Conservation (phyloP, 31 red algal species). For the Odonthalia washingtoniensis region DNA sequence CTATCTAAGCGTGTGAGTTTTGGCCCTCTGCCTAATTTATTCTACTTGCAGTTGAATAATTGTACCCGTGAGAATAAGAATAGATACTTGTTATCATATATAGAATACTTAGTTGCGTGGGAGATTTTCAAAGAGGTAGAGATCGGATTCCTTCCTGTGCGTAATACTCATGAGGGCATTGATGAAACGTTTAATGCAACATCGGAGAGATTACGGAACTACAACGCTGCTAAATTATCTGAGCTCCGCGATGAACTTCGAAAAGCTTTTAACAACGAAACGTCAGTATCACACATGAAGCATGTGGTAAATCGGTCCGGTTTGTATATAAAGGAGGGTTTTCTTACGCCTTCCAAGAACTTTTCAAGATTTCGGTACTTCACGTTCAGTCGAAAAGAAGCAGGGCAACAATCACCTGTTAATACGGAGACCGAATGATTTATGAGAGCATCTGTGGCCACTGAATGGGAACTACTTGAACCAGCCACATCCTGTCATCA, state of each 20-base stretch:
- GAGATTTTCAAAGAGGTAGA: constrained; percentile 2
- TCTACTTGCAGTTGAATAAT: constrained; percentile 31
- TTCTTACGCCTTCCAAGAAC: too few species aligned
- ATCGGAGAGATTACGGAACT: not conserved
- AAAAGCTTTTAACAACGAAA: not conserved
- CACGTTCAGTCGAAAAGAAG: too few species aligned
- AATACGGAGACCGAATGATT: too few species aligned
- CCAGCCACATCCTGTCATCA: too few species aligned
- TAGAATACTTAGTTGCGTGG: constrained; percentile 7
- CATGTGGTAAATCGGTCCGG: too few species aligned
- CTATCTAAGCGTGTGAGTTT: not conserved
- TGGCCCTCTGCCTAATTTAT: not conserved
- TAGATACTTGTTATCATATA: constrained; percentile 20
- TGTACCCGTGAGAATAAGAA: too few species aligned
- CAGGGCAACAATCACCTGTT: too few species aligned
- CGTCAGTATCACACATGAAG: not conserved
- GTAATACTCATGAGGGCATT: constrained; percentile 26
- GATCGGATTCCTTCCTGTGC: too few species aligned
- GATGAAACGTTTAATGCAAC: not conserved
- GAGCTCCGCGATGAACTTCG: not conserved
- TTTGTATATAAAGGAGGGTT: too few species aligned
- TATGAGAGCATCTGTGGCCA: too few species aligned
- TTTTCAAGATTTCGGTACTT: too few species aligned
- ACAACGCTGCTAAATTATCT: not conserved
- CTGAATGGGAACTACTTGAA: too few species aligned